Evolutionary conservation across 2,329 filamentous ascomycete species (phyloP).

Genomic region (Alternaria sp.): DNA sequence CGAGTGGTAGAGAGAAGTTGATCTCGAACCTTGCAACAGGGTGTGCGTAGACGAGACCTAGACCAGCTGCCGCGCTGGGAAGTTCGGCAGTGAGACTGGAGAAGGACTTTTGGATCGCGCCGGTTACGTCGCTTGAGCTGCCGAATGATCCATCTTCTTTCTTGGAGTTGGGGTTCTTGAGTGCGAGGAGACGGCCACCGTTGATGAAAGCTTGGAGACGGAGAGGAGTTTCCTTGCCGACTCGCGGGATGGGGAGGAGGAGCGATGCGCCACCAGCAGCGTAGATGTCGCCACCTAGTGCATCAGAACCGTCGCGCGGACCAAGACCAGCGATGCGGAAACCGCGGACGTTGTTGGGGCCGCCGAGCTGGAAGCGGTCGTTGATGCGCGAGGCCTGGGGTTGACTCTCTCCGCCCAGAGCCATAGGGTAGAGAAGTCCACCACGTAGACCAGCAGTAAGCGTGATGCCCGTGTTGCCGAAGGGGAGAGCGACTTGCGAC

Average conservation of each 20-base stretch:
- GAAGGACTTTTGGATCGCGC: conserved; percentile 67
- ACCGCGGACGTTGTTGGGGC: conserved; percentile 91
- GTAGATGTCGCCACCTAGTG: conserved; percentile 89
- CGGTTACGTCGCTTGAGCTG: conserved; percentile 58
- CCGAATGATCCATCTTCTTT: conserved; percentile 52
- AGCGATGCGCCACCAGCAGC: conserved; percentile 87
- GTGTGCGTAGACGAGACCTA: conserved; percentile 94
- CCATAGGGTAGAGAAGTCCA: conserved; percentile 83
- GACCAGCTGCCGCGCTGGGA: conserved; percentile 83
- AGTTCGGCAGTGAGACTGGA: conserved; percentile 74
- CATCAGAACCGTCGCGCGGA: conserved; percentile 82
- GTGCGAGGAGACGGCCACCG: conserved; percentile 80
- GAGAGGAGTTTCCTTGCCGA: conserved; percentile 82
- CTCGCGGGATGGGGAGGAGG: conserved; percentile 81
- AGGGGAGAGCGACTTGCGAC: conserved; percentile 74
- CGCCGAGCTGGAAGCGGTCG: conserved; percentile 93
- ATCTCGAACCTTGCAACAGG: conserved; percentile 92
- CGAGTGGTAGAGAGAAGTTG: conserved; percentile 89
- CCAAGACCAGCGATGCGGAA: conserved; percentile 91
- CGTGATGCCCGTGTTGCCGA: conserved; percentile 78
- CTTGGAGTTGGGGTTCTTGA: conserved; percentile 61
- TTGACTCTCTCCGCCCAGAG: conserved; percentile 62
- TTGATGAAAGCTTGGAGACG: conserved; percentile 92
- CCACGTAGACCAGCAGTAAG: conserved; percentile 82
- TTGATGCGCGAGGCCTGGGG: conserved; percentile 80